Evolutionary conservation across 345 rosid species (phyloP), one percentile per base, ranked within the genome.

Genomic region (Camelina sativa): DNA sequence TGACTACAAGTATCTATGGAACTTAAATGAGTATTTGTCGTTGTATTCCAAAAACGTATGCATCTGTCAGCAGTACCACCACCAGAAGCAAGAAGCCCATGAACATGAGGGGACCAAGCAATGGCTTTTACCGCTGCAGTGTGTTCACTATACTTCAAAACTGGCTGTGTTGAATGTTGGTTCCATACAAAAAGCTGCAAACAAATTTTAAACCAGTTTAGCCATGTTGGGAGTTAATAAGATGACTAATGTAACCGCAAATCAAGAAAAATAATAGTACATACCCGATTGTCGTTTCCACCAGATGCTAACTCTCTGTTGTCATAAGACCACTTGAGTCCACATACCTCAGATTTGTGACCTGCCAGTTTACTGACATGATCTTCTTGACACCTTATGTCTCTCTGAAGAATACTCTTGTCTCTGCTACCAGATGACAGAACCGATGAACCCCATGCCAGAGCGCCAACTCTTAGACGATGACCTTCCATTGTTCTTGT

Each of bases 81-180:
- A 19, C 99, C 99, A 63, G 98, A 95, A 53, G 97, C 99, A 79
- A 95, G 97, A 76, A 95, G 97, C 59, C 99, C 99, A 56, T 92
- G 93, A 69, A 95, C 91, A 89, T 92, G 99, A 7, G 99, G 98
- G 61, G 99, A 95, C 98, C 99, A 95, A 56, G 99, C 97, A 77
- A 95, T 95, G 59, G 99, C 99, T 83, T 95, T 95, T 40, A 95
- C 99, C 57, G 99, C 99, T 16, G 99, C 99, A 5, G 92, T 89
- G 83, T 95, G 99, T 77, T 89, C 99, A 55, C 93, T 83, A 83
- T 85, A 95, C 79, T 90, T 95, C 57, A 92, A 65, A 34, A 92
- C 86, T 8, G 99, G 99, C 58, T 95, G 96, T 76, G 87, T 86
- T 76, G 97, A 89, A 81, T 92, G 97, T 74, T 92, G 98, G 80